Percentiles rank a stretch among this genome's conserved stretches.
Evolutionary conservation across 164 flowering plant genomes (phyloP).

Genomic region (Cinnamomum micranthum): DNA sequence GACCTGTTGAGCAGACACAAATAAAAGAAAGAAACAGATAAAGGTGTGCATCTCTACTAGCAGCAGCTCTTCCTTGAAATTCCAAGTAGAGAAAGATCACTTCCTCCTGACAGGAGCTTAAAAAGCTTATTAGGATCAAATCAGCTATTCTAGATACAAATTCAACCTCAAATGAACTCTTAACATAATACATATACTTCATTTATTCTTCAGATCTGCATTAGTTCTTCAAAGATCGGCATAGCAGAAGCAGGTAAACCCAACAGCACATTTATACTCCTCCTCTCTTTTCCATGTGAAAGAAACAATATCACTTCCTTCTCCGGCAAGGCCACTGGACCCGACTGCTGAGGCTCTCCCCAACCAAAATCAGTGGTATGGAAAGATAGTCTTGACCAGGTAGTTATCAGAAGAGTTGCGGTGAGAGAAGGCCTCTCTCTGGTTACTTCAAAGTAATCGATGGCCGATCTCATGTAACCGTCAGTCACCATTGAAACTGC

Average conservation of each 20-base stretch:
- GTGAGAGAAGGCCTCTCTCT: conserved; percentile 74
- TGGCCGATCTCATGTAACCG: conserved; percentile 76
- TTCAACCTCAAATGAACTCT: not conserved
- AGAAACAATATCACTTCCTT: conserved; percentile 77
- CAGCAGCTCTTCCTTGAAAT: not conserved
- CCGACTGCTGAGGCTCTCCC: conserved; percentile 80
- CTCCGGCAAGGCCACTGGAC: conserved; percentile 86
- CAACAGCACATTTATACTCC: conserved; percentile 69
- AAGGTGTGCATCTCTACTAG: not conserved
- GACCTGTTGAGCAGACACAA: not conserved
- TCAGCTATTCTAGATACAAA: not conserved
- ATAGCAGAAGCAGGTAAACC: conserved; percentile 89
- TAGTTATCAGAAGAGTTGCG: conserved; percentile 73
- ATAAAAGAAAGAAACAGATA: not conserved
- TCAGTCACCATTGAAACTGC: conserved; percentile 62
- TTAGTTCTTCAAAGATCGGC: conserved; percentile 55
- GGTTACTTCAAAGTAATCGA: conserved; percentile 76
- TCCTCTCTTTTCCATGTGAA: conserved; percentile 65
- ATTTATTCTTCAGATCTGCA: conserved; percentile 29
- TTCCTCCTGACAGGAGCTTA: not conserved
- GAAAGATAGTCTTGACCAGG: conserved; percentile 83
- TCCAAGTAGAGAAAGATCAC: not conserved
- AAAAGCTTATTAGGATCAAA: not conserved
- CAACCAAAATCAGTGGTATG: conserved; percentile 81
- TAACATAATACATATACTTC: not conserved